Evolutionary conservation across 2,329 filamentous ascomycete genomes (phyloP).

Genomic region (Fusarium sp.): DNA sequence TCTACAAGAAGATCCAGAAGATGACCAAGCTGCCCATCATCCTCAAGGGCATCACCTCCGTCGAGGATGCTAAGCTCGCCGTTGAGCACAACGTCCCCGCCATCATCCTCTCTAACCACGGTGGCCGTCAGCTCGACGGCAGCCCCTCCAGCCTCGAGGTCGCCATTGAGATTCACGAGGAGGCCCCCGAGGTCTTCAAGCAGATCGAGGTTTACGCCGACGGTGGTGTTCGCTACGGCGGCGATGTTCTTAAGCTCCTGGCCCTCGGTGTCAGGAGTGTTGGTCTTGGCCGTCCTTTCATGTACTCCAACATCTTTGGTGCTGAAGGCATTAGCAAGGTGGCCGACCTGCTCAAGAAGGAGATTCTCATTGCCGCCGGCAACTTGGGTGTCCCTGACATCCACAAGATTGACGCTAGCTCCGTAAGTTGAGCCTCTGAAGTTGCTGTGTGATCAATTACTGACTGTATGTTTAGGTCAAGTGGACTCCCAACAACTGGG

Average conservation of each 20-base stretch:
- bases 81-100: slow-evolving; percentile 48
- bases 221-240: slow-evolving; percentile 57
- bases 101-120: slow-evolving; percentile 58
- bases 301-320: slow-evolving; percentile 65
- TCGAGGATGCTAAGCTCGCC: slow-evolving; percentile 52
- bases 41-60: slow-evolving; percentile 55
- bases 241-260: slow-evolving; percentile 57
- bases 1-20: slow-evolving; percentile 51
- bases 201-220: slow-evolving; percentile 55
- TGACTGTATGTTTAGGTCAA: slow-evolving; percentile 31
- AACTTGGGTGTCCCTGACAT: slow-evolving; percentile 57
- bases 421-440: slow-evolving; percentile 24
- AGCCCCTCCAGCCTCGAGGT: slow-evolving; percentile 53
- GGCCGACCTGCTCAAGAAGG: slow-evolving; percentile 59
- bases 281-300: slow-evolving; percentile 61
- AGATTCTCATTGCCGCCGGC: slow-evolving; percentile 58
- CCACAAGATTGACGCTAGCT: slow-evolving; percentile 49
- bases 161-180: slow-evolving; percentile 53
- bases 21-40: slow-evolving; percentile 54
- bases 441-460: background rate
- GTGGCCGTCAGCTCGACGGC: slow-evolving; percentile 56
- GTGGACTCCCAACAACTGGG: slow-evolving; percentile 44
- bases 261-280: slow-evolving; percentile 57
- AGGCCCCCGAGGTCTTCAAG: slow-evolving; percentile 53
- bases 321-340: slow-evolving; percentile 59